Base-by-base conservation (phyloP, 371 early-diverging fungal genomes). In the Mortierella sp. region DNA sequence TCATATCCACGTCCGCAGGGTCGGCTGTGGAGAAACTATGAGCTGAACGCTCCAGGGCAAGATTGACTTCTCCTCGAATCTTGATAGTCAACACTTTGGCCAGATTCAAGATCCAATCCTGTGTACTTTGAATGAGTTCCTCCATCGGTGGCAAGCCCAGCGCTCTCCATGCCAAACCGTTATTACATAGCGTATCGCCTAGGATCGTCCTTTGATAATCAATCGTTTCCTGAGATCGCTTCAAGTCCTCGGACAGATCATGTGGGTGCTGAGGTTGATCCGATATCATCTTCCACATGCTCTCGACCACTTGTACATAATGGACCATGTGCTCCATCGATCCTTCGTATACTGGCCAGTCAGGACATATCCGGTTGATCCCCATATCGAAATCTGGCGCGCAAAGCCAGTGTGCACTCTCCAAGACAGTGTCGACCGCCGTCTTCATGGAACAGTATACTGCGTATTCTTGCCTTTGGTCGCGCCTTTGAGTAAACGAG, bases 381-480 rank as follows among this genome's bases (percentile, higher is more conserved):
- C 64, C 64, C 74, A 74, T 64, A 31, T 68, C 74, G 30, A 74
- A 74, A 5, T 74, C 74, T 3, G 69, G 65, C 14, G 69, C 74
- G 42, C 69, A 74, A 27, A 74, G 68, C 74, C 69, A 69, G 18
- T 64, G 68, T 3, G 74, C 68, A 21, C 47, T 61, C 51, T 64
- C 74, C 1, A 74, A 51, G 16, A 74, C 48, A 8, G 54, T 42
- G 38, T 74, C 74, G 12, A 64, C 58, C 9, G 65, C 45, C 24
- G 51, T 23, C 39, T 74, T 69, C 26, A 74, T 68, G 4, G 55
- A 28, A 9, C 39, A 59, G 51, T 74, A 74, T 1, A 65, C 31
- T 1, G 58, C 39, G 14, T 58, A 34, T 21, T 74, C 74, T 2
- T 68, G 69, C 6, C 61, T 56, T 10, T 54, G 68, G n/a, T 45